A percentile compares a stretch with the other conserved stretches of the same genome.
These are phyloP conservation scores for Kazachstania sp. DNA, from an alignment of 1,139 yeast species.

Conservation along the genomic window DNA sequence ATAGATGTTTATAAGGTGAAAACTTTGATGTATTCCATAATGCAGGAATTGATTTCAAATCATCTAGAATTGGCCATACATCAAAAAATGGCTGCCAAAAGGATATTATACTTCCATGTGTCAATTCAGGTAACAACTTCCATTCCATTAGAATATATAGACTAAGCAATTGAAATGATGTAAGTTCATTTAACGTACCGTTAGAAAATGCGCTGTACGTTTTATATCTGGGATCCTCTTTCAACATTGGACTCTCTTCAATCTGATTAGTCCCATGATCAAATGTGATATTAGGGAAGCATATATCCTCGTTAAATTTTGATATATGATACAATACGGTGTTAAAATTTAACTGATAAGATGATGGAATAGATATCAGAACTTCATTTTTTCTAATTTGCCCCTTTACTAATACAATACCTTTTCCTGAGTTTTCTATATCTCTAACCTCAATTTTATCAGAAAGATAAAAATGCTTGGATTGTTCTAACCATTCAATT, in stretches of 20 bases:
- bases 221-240: constrained; percentile 23
- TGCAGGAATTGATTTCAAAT: constrained; percentile 44
- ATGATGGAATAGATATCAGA: constrained; percentile 50
- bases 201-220: constrained; percentile 23
- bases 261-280: constrained; percentile 10
- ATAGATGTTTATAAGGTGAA: constrained; percentile 8
- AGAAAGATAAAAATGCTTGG: constrained; percentile 15
- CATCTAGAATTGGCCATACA: constrained; percentile 45
- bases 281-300: constrained; percentile 19
- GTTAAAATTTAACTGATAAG: constrained; percentile 51
- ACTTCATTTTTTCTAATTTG: constrained; percentile 36
- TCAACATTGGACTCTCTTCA: neutral
- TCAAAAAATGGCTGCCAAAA: constrained; percentile 61
- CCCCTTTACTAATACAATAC: constrained; percentile 40
- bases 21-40: constrained; percentile 36
- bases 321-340: constrained; percentile 43
- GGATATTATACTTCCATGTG: constrained; percentile 33
- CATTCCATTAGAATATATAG: constrained; percentile 44
- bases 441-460: constrained; percentile 27
- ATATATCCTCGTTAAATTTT: constrained; percentile 27
- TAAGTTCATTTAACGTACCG: constrained; percentile 19
- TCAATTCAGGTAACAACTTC: constrained; percentile 21
- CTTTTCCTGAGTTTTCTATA: constrained; percentile 49
- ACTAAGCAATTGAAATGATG: constrained; percentile 37
- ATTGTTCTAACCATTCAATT: constrained; percentile 18